Base-by-base conservation (phyloP, 148 eudicot species). In the Cornus kousa region DNA sequence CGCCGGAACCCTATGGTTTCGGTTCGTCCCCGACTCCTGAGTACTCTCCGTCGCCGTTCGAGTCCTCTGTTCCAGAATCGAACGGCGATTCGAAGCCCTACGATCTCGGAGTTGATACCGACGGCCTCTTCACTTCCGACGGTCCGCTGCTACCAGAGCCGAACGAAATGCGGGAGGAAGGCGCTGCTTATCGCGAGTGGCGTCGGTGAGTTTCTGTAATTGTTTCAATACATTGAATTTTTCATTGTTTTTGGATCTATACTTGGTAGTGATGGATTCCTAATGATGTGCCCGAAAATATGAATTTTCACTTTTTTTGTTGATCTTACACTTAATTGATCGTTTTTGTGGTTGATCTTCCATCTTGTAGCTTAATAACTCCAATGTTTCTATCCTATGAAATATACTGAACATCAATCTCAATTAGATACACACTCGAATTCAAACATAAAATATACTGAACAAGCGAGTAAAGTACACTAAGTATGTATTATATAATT, bases 121-220 rank as follows among this genome's bases (percentile, higher is more conserved):
- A 90, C 17, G 91, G 84, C 11, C 24, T 92, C 23, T 88, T 90
- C 83, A 68, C 85, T 2, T 43, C 88, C 0, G 92, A 70, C 8
- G 90, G 87, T 2, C 89, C 93, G 24, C 22, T 86, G 77, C 85
- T 93, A 13, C 97, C 93, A 23, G 90, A 90, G 2, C 97, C 94
- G 13, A 78, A 74, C 22, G 80, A 87, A 64, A 93, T 93, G 94
- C 87, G 80, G 12, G 94, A 93, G 83, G 90, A 88, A 81, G 93
- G 90, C 32, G 77, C 88, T 67, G 94, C 92, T 5, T 88, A 84
- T 66, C 97, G 94, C 50, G 90, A 93, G 80, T 93, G 97, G 97
- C 92, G 94, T 2, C 86, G 94, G 93, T 93, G 31, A 80, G 89
- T 65, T 74, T 33, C 68, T 65, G 17, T 37, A 16, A 2, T 43